Conservation (phyloP, 495 filamentous ascomycete species). For the Penicillium atrosanguineum region DNA sequence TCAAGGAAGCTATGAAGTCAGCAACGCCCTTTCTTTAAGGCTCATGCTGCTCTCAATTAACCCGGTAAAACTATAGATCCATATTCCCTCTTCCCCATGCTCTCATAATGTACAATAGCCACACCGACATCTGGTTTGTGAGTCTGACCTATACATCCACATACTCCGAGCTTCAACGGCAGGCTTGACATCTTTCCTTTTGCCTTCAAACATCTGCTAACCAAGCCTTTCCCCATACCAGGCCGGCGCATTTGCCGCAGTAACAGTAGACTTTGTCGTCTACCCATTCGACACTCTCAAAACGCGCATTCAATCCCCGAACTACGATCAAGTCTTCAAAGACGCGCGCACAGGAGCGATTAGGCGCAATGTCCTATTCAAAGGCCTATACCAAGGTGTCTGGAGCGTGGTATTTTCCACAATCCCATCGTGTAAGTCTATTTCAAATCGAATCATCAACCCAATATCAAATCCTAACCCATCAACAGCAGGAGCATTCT, state of each 20-base stretch:
- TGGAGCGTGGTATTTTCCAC: slow-evolving; percentile 87
- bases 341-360: slow-evolving; percentile 50
- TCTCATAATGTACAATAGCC: slow-evolving; percentile 42
- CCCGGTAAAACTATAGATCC: not conserved
- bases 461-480: not conserved
- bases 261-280: slow-evolving; percentile 74
- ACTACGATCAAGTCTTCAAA: slow-evolving; percentile 63
- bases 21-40: not conserved
- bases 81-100: not conserved
- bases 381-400: slow-evolving; percentile 83
- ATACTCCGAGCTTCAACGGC: not conserved
- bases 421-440: slow-evolving; percentile 68
- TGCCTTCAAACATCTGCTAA: not conserved
- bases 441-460: too few relatives aligned
- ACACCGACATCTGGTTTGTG: slow-evolving; percentile 52
- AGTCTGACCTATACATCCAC: slow-evolving; percentile 9
- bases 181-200: too few relatives aligned
- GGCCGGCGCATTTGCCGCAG: slow-evolving; percentile 80
- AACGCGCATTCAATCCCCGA: slow-evolving; percentile 75
- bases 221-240: slow-evolving; percentile 22
- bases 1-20: not conserved
- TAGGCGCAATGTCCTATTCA: slow-evolving; percentile 57
- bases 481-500: slow-evolving; percentile 76
- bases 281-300: slow-evolving; percentile 87
- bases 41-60: not conserved